These are phyloP conservation scores for Alternaria sp. DNA, from an alignment of 2,329 filamentous ascomycete species.

Conservation along the genomic window DNA sequence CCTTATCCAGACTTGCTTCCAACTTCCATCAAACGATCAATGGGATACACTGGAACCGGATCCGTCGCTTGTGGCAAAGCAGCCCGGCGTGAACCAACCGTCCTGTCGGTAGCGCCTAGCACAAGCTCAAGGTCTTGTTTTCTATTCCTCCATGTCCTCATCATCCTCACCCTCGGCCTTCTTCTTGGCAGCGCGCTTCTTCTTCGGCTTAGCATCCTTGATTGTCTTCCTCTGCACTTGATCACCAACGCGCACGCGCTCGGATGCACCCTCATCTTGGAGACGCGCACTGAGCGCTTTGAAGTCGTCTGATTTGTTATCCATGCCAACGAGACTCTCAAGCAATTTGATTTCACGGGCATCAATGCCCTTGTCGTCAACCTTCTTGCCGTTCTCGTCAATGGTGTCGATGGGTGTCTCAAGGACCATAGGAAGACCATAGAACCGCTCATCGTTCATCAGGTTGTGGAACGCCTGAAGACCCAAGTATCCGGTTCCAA, in stretches of 20 bases:
- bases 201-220: conserved; percentile 33
- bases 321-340: conserved; percentile 86
- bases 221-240: conserved; percentile 63
- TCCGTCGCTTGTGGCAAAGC: background rate
- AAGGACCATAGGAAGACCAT: conserved; percentile 86
- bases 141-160: conserved; percentile 25
- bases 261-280: conserved; percentile 71
- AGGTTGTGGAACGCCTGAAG: conserved; percentile 89
- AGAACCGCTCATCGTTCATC: conserved; percentile 81
- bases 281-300: conserved; percentile 69
- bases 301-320: conserved; percentile 79
- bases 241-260: conserved; percentile 78
- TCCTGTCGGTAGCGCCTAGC: conserved; percentile 3
- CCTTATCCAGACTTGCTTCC: background rate
- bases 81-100: background rate
- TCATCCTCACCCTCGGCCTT: conserved; percentile 34
- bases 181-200: conserved; percentile 25
- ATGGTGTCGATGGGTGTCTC: conserved; percentile 91
- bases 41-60: background rate
- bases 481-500: conserved; percentile 92
- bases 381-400: conserved; percentile 67
- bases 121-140: background rate
- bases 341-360: conserved; percentile 94
- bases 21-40: background rate
- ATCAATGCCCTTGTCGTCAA: conserved; percentile 87